Base-by-base conservation (phyloP, 352 stramenopile species). In the Phytopythium montanum region DNA sequence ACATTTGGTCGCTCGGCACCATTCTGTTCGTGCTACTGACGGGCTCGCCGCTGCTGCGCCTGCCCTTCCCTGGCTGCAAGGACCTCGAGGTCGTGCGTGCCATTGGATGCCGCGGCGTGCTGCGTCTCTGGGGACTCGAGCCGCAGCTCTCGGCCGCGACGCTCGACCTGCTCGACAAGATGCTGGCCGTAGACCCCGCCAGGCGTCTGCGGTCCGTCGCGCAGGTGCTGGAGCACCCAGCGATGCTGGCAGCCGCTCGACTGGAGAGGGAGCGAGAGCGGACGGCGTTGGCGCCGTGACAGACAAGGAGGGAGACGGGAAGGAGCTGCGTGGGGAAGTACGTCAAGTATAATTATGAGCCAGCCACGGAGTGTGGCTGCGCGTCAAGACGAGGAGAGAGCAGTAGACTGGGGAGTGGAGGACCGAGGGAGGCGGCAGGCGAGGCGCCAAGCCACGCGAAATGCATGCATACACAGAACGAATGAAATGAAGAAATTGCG, bases 1-100 rank as follows among this genome's bases (percentile, higher is more conserved):
- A 92, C 53, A 65, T 91, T 34, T 92, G 83, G 83, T 88, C 83
- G 19, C 69, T 92, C 12, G 80, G 83, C 7, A 72, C 85, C 8
- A 59, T 90, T 28, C 65, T 92, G 29, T 92, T 90, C 65, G 75
- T 90, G 45, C 61, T 92, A 61, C 61, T 92, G 39, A 88, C 83
- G 31, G 83, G 83, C 0, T 86, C 79, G 1, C 80, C 77, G 12
- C 60, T 88, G n/a, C 50, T 77, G 51, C 63, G 59, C 25, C 58
- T 77, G 28, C 75, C 76, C 5, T 76, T 70, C 26, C 65, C 68
- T 8, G 66, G 73, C 29, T 79, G 79, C 63, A 68, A 70, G 51
- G 65, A 68, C 2, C 84, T 85, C 36, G 66, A 75, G 28, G 54
- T 75, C 9, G 66, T 87, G 34, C 68, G 76, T 29, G 64, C 60